Conservation (phyloP, 2,329 filamentous ascomycete genomes). For the Aureobasidium sp. region DNA sequence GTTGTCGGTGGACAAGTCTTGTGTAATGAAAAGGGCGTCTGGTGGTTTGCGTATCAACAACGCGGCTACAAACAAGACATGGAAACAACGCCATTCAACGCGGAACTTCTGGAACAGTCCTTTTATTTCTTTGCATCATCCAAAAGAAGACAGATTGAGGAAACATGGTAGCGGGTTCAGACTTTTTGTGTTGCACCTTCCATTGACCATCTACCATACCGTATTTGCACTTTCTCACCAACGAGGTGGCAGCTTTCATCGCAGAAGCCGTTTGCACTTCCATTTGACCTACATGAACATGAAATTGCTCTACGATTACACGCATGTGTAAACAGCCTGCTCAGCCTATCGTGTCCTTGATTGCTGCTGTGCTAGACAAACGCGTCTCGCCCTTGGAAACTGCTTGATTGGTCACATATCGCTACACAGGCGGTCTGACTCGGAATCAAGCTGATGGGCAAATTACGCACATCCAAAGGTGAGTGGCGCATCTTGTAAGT, state of each 20-base stretch:
- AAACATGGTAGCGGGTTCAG: background rate
- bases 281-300: background rate
- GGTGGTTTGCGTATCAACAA: background rate
- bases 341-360: background rate
- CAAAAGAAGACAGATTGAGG: background rate
- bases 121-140: background rate
- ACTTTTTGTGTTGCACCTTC: background rate
- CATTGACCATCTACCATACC: background rate
- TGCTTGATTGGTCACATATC: background rate
- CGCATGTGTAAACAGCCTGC: background rate
- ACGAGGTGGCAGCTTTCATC: background rate
- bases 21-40: background rate
- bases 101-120: background rate
- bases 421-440: background rate
- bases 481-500: background rate
- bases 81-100: background rate
- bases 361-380: constrained; percentile 2
- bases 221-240: background rate
- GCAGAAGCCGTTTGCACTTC: background rate
- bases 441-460: background rate
- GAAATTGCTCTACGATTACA: background rate
- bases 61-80: constrained; percentile 4
- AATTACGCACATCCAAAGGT: background rate
- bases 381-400: background rate
- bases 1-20: background rate